Evolutionary conservation across 768 basidiomycete species (phyloP).

Genomic region (Boletales sp.): DNA sequence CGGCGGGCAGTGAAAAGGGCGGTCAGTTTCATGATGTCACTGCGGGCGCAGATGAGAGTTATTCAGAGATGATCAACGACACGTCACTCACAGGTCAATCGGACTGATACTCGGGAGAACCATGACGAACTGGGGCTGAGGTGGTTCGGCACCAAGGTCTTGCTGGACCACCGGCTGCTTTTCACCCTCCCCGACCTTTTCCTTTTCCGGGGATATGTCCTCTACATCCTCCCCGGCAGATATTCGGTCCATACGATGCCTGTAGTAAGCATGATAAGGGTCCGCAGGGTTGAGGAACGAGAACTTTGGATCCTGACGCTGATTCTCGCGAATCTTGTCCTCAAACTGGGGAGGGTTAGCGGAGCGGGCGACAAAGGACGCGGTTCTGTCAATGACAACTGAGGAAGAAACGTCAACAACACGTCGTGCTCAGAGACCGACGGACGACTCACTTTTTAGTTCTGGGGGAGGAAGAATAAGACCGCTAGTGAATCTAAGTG

Average conservation of each 20-base stretch:
- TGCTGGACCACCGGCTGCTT: conserved; percentile 36
- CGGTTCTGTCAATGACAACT: conserved; percentile 97
- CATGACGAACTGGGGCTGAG: conserved; percentile 75
- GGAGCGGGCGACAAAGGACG: conserved; percentile 87
- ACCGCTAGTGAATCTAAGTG: conserved; percentile 66
- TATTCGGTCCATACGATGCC: conserved; percentile 84
- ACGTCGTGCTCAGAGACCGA: too few species aligned
- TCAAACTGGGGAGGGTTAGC: conserved; percentile 91
- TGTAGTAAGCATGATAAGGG: conserved; percentile 98
- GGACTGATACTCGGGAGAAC: conserved; percentile 84
- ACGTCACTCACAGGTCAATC: conserved; percentile 78
- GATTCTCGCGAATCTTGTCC: conserved; percentile 95
- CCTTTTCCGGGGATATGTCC: conserved; percentile 47
- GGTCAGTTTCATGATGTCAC: conserved; percentile 94
- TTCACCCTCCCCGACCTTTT: conserved; percentile 34
- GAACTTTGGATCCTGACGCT: conserved; percentile 96
- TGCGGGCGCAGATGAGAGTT: conserved; percentile 28
- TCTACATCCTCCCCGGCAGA: conserved; percentile 71
- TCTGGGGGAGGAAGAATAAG: conserved; percentile 96
- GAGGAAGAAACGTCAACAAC: conserved; percentile 6
- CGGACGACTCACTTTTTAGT: conserved; percentile 67
- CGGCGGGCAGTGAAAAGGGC: conserved; percentile 93
- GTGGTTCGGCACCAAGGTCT: conserved; percentile 75
- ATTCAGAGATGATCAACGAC: neutral
- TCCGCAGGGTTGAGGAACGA: conserved; percentile 96